Evolutionary conservation across 2,329 filamentous ascomycete species (phyloP).

Genomic region (Colletotrichum costaricense): DNA sequence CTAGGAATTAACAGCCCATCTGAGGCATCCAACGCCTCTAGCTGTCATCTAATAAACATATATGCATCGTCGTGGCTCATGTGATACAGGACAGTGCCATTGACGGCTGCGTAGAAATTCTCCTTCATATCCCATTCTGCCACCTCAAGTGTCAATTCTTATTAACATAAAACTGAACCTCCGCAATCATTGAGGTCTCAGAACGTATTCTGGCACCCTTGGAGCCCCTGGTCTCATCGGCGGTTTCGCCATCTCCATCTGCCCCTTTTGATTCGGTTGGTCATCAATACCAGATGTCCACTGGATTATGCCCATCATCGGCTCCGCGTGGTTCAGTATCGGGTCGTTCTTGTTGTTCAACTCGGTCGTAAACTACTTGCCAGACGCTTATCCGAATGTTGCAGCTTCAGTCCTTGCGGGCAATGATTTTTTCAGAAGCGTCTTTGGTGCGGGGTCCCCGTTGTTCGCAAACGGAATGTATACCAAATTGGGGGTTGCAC

Average conservation of each 20-base stretch:
- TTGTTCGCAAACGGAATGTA: constrained; percentile 37
- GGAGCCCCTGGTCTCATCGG: constrained; percentile 49
- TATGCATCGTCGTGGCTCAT: not conserved
- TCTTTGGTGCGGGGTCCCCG: constrained; percentile 29
- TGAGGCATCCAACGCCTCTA: no score
- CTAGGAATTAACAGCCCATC: no score
- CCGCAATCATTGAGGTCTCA: not conserved
- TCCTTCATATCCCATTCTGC: not conserved
- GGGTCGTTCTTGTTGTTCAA: constrained; percentile 55
- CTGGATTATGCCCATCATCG: constrained; percentile 69
- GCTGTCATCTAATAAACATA: not conserved
- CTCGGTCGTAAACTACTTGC: constrained; percentile 37
- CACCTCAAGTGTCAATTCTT: not conserved
- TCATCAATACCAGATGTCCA: constrained; percentile 71
- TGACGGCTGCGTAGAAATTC: not conserved
- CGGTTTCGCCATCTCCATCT: constrained; percentile 72
- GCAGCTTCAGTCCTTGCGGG: constrained; percentile 37
- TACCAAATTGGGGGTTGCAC: constrained; percentile 33
- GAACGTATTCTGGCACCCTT: not conserved
- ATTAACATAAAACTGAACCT: not conserved
- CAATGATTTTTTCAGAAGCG: constrained; percentile 35
- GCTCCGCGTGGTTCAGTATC: constrained; percentile 64
- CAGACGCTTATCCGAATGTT: constrained; percentile 37
- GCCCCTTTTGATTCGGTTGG: constrained; percentile 78
- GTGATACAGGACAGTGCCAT: not conserved